Percentiles rank a stretch among this genome's conserved stretches.
Conservation (phyloP, 148 eudicot species). For the Dianthus caryophyllus region DNA sequence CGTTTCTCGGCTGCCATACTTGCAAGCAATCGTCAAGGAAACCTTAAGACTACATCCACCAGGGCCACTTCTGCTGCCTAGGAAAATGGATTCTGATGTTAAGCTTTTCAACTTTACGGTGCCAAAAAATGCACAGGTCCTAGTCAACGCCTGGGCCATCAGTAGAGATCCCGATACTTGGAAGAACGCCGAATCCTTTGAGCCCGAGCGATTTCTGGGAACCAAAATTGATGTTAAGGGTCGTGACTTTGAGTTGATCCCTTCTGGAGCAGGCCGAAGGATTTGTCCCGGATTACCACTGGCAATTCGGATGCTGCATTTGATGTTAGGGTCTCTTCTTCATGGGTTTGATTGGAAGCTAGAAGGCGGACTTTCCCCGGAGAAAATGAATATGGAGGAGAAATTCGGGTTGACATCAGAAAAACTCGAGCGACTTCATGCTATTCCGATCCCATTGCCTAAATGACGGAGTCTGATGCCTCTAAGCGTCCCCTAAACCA, state of each 20-base stretch:
- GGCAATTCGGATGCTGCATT: constrained; percentile 15
- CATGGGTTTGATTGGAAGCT: constrained; percentile 14
- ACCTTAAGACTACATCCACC: constrained; percentile 13
- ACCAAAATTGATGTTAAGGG: constrained; percentile 14
- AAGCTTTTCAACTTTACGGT: constrained; percentile 13
- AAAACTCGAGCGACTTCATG: constrained; percentile 10
- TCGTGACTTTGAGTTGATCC: constrained; percentile 13
- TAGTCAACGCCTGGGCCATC: constrained; percentile 12
- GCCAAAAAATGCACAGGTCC: constrained; percentile 11
- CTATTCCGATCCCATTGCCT: constrained; percentile 14
- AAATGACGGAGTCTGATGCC: neutral
- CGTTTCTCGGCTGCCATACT: constrained; percentile 11
- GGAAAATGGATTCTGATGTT: constrained; percentile 13
- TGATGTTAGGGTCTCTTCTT: constrained; percentile 14
- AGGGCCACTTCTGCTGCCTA: constrained; percentile 10
- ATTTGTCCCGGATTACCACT: constrained; percentile 15
- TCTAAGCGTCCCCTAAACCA: neutral
- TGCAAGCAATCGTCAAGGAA: constrained; percentile 14
- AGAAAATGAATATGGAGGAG: constrained; percentile 16
- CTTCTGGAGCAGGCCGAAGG: constrained; percentile 14
- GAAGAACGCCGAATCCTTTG: constrained; percentile 13
- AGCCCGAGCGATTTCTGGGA: constrained; percentile 12
- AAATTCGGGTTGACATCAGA: constrained; percentile 14
- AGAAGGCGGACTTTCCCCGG: constrained; percentile 12
- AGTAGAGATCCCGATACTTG: constrained; percentile 3